phyloP scores from a whole-genome alignment of 768 basidiomycete species.

The Hemileccinum impolitum region DNA sequence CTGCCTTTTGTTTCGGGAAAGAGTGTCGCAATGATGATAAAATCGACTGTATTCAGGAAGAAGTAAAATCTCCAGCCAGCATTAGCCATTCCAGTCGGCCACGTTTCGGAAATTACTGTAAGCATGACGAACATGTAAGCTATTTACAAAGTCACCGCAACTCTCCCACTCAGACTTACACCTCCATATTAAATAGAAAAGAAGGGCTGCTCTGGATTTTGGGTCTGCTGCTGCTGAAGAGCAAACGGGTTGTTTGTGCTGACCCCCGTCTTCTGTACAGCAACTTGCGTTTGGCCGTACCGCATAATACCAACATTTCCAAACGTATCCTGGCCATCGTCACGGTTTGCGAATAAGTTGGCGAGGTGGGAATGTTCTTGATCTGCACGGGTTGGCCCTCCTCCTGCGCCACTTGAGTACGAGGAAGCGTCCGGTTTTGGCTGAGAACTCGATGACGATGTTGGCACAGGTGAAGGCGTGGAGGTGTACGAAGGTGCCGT shows the following conservation, averaged over 20 bases:
- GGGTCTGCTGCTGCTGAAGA: constrained; percentile 42
- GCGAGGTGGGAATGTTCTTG: constrained; percentile 76
- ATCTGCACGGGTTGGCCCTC: constrained; percentile 48
- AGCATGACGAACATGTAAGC: too few species aligned
- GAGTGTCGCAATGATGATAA: constrained; percentile 46
- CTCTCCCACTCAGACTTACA: not conserved
- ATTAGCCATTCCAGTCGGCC: constrained; percentile 50
- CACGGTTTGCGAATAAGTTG: constrained; percentile 77
- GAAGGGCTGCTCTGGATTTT: constrained; percentile 68
- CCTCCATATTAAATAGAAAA: constrained; percentile 57
- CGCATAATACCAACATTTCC: constrained; percentile 83
- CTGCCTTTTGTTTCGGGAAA: constrained; percentile 62
- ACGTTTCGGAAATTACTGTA: constrained; percentile 37
- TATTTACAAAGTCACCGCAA: constrained; percentile 11
- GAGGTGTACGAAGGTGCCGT: constrained; percentile 27
- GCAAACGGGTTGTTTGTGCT: constrained; percentile 65
- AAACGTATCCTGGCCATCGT: constrained; percentile 94
- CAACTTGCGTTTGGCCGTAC: constrained; percentile 59
- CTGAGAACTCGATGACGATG: constrained; percentile 35
- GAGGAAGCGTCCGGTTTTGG: constrained; percentile 36
- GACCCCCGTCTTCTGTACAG: constrained; percentile 45
- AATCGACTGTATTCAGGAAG: constrained; percentile 47
- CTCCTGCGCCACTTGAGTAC: constrained; percentile 10
- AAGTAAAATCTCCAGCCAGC: constrained; percentile 57
- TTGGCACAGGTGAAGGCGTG: constrained; percentile 42